Base-by-base conservation (phyloP, 768 basidiomycete genomes). In the Dendrothele bispora region DNA sequence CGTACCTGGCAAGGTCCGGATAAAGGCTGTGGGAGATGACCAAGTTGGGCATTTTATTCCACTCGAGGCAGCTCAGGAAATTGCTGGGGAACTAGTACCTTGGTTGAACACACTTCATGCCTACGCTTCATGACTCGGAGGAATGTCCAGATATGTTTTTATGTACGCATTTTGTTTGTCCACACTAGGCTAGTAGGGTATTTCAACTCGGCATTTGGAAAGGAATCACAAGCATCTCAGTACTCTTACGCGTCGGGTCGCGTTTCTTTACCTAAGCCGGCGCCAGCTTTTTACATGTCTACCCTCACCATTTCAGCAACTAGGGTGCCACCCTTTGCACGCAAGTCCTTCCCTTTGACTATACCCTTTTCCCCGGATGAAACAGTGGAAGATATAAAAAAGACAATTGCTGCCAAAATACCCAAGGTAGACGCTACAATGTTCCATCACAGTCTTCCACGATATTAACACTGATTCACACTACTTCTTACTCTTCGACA, bases 321-420 rank as follows among this genome's bases (percentile, higher is more conserved):
- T 36, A 68, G 64, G 24, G 56, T 61, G 18, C 61, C 70, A 2
- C 37, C 69, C 7, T 57, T 79, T 32, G 72, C 78, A 24, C 36
- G 45, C 3, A 68, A 66, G 39, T 68, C 63, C 7, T 63, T 80
- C 7, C 78, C 79, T 1, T 53, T 61, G 17, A 61, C 60, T 4
- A 46, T 80, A 17, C 59, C 73, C 3, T 50, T 76, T 8, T 52
- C 47, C 17, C 63, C 74, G 17, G 60, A 66, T 18, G 68, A 72
- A 35, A 84, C 81, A 2, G 62, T 86, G 41, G 62, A 54, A 11
- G 79, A 84, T 43, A 62, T 86, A 54, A 86, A 87, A 63, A 60
- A 52, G 25, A 78, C 75, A 20, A 65, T 88, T 47, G 69, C 76
- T 14, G 63, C 36, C 18, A 55, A 53, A 32, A 50, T 45, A 14